Evolutionary conservation across 2,329 filamentous ascomycete genomes (phyloP), one percentile per base, ranked within the genome.

Genomic region (Aspergillus texensis): DNA sequence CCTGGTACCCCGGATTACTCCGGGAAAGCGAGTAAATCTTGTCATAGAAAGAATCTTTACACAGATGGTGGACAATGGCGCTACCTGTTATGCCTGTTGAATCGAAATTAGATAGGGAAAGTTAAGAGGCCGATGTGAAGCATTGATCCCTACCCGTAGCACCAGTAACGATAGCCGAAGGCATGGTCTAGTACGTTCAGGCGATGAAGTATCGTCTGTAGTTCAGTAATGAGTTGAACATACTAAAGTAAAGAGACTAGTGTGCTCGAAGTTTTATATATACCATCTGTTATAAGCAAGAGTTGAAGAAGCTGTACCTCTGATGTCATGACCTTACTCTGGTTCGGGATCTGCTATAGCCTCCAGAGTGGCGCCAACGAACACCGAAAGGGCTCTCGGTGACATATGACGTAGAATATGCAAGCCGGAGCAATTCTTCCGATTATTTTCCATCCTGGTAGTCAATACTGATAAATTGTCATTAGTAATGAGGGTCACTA

Each of bases 11-110:
- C 34, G 78, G 80, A 45, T 81, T 75, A 65, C 71, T 76, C 28
- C 79, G 73, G 1, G 80, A 82, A 3, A 82, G 69, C 12, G 79
- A 74, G 65, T 81, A 74, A 34, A 82, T 70, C 5, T 71, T 80
- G 5, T 70, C 62, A 70, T 78, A 81, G 68, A 73, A 68, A 12
- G 70, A 62, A 50, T 80, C 69, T 60, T 74, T 72, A 48, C 71
- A 70, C 8, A 82, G 74, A 58, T 79, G 77, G 24, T 65, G 68
- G 41, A 81, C 75, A 45, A 81, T 80, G 46, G 78, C 78, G 28
- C 75, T 74, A 41, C 80, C 79, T 11, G 76, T 72, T 45, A 81
- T 80, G 61, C 78, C 77, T 80, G 56, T n/a, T 9, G 11, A n/a
- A 14, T 30, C 19, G 10, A 28, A 9, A 24, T 62, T 58, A n/a